These are phyloP conservation scores for Fagopyrum esculentum DNA, from an alignment of 148 eudicot genomes.

Conservation along the genomic window DNA sequence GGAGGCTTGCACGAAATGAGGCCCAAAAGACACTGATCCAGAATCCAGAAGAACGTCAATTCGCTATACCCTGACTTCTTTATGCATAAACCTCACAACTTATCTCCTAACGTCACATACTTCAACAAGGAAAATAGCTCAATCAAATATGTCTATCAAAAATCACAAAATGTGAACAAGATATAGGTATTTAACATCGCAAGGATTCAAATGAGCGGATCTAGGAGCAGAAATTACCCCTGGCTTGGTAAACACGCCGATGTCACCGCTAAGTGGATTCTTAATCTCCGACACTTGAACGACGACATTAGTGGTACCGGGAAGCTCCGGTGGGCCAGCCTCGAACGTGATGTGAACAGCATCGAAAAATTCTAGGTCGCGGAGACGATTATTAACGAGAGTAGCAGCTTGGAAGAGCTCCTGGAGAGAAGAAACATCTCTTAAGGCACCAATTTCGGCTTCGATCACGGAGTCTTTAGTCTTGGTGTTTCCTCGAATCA, in stretches of 20 bases:
- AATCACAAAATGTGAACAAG: background rate
- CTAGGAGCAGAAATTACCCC: conserved; percentile 42
- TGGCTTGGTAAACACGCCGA: conserved; percentile 65
- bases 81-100: background rate
- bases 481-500: conserved; percentile 69
- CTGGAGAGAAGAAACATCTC: conserved; percentile 44
- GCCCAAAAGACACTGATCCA: background rate
- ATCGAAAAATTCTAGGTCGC: conserved; percentile 54
- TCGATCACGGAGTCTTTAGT: conserved; percentile 66
- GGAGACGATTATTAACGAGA: conserved; percentile 39
- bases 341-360: conserved; percentile 59
- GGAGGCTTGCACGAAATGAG: background rate
- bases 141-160: background rate
- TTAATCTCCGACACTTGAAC: conserved; percentile 57
- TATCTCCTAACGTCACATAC: background rate
- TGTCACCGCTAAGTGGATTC: conserved; percentile 51
- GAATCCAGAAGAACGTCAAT: background rate
- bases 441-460: conserved; percentile 48
- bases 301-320: conserved; percentile 61
- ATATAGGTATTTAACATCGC: background rate
- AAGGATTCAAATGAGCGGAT: background rate
- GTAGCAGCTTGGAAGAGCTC: conserved; percentile 67
- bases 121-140: background rate
- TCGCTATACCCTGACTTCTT: background rate
- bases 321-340: conserved; percentile 76